Conservation (phyloP, 257 asterid species). For the Plantago major region DNA sequence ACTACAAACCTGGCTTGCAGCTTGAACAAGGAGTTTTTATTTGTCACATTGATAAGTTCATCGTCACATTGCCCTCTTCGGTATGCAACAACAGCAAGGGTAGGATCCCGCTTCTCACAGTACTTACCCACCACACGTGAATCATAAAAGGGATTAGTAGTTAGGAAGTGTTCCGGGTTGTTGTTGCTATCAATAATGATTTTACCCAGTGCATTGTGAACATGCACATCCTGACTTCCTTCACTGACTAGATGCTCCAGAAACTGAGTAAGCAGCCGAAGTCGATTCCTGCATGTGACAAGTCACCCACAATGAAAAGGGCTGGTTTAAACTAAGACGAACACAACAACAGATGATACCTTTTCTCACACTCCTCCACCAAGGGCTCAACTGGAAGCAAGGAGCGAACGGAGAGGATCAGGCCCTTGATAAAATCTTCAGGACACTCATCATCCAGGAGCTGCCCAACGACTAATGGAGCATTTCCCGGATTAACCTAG, state of each 20-base stretch:
- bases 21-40: slow-evolving; percentile 87
- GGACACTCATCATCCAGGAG: slow-evolving; percentile 94
- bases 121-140: slow-evolving; percentile 94
- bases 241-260: slow-evolving; percentile 98
- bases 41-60: slow-evolving; percentile 85
- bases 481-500: slow-evolving; percentile 96
- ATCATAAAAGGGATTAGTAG: slow-evolving; percentile 90
- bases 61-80: slow-evolving; percentile 96
- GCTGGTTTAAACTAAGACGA: slow-evolving; percentile 1
- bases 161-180: slow-evolving; percentile 98
- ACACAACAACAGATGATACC: slow-evolving; percentile 32
- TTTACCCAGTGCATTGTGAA: slow-evolving; percentile 95
- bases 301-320: slow-evolving; percentile 14
- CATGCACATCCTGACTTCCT: slow-evolving; percentile 98
- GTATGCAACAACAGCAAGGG: slow-evolving; percentile 97
- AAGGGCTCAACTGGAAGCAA: slow-evolving; percentile 92
- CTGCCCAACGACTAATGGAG: slow-evolving; percentile 95
- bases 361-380: slow-evolving; percentile 94
- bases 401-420: slow-evolving; percentile 91
- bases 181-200: slow-evolving; percentile 92
- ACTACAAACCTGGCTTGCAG: slow-evolving; percentile 83
- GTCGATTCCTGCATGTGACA: slow-evolving; percentile 65
- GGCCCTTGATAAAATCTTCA: slow-evolving; percentile 92
- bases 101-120: slow-evolving; percentile 97
- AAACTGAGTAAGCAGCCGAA: slow-evolving; percentile 88